Evolutionary conservation across 495 filamentous ascomycete genomes (phyloP).

Genomic region (Penicillium dipodomyicola): DNA sequence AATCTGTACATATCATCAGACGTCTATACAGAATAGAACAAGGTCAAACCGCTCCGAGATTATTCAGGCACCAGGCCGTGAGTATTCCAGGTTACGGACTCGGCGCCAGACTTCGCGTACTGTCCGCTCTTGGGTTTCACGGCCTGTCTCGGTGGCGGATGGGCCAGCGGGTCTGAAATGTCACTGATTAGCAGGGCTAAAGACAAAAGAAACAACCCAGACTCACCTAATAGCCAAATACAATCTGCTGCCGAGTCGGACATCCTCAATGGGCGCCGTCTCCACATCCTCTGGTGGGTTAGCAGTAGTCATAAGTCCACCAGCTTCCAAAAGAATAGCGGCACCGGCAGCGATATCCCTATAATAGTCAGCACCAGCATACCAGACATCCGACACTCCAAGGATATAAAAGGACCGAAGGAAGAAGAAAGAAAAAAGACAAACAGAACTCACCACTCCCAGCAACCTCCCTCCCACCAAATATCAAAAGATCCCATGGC

Average conservation of each 20-base stretch:
- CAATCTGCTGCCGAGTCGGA: slow-evolving; percentile 57
- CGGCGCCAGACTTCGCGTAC: slow-evolving; percentile 68
- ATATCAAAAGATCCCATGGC: slow-evolving; percentile 59
- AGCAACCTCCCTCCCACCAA: slow-evolving; percentile 60
- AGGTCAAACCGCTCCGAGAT: not conserved
- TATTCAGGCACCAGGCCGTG: slow-evolving; percentile 48
- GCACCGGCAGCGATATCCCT: slow-evolving; percentile 57
- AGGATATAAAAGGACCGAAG: not conserved
- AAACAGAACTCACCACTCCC: slow-evolving; percentile 48
- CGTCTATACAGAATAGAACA: not conserved
- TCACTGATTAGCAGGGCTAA: not conserved
- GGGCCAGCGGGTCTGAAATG: slow-evolving; percentile 56
- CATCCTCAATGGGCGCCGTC: slow-evolving; percentile 55
- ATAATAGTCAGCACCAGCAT: slow-evolving; percentile 11
- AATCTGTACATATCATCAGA: not conserved
- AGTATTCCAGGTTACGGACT: slow-evolving; percentile 59
- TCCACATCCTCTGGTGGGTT: slow-evolving; percentile 57
- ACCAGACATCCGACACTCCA: not conserved
- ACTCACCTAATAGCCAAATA: slow-evolving; percentile 63
- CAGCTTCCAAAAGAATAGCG: slow-evolving; percentile 57
- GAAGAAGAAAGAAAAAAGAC: not conserved
- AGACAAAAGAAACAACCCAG: not conserved
- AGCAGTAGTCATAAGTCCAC: slow-evolving; percentile 64
- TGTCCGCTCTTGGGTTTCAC: slow-evolving; percentile 61
- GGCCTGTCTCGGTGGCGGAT: slow-evolving; percentile 55